Evolutionary conservation across 164 flowering plant genomes (phyloP), one percentile per base, ranked within the genome.

Genomic region (Saururus chinensis): DNA sequence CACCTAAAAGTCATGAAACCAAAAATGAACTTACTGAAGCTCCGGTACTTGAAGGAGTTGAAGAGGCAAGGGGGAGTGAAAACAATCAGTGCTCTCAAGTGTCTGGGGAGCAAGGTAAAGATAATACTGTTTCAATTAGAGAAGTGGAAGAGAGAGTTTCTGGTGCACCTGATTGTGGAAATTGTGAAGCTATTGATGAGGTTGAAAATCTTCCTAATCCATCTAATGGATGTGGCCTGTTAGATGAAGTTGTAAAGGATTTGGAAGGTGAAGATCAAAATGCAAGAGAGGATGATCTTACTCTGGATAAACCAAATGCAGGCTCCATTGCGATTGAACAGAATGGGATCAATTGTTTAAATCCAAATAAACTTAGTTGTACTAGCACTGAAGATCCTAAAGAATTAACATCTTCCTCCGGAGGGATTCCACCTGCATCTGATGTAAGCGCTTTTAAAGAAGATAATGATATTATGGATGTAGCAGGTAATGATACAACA

Each of bases 191-290:
- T 72, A 30, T 56, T 1, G 63, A 24, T 55, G 72, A 69, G 65
- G 55, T 58, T 61, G 89, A 76, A 62, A 77, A 65, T 60, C 69
- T 73, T 57, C 58, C 63, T 64, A 61, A 48, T 59, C 64, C 73
- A 70, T 56, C 60, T 58, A 77, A 76, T 71, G 87, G 85, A 37
- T 70, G 67, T 59, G 60, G 58, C 49, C 68, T 58, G 23, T 23
- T 60, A 19, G 74, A 65, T 40, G 68, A 22, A 40, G 84, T 78
- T 62, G 74, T 59, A 12, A 74, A 68, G 65, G 37, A 45, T 22
- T 2, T 63, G 57, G 60, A 19, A 55, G 70, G 56, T 73, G 84
- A 79, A 63, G 75, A 56, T 67, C 76, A 68, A 65, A 65, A 58
- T 30, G 37, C 37, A 63, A 72, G 61, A 56, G 53, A 56, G 37